Evolutionary conservation across 2,329 filamentous ascomycete genomes (phyloP), one percentile per base, ranked within the genome.

Genomic region (Neopestalotiopsis rosae): DNA sequence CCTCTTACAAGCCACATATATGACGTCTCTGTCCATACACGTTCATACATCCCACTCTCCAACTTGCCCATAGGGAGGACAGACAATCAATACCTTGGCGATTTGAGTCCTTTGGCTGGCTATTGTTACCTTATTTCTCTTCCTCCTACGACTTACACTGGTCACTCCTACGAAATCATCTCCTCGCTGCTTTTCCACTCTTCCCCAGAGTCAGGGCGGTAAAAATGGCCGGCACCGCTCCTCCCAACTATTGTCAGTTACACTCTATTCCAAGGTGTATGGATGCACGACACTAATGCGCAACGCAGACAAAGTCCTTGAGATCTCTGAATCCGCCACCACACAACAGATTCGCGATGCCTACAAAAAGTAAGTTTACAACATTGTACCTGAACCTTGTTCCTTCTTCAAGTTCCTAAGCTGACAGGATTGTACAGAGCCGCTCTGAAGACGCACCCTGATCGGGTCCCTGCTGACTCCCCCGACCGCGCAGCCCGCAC

Each of bases 381-480:
- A 4, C 0, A 28, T 28, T 38, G 10, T 38, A 38, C 10, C 10
- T 6, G 34, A 38, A 38, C 6, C 34, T 6, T 10, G 5, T 28
- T 28, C 5, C 34, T 38, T 38, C 34, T 9, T 6, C 5, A 7
- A 28, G 24, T 38, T 38, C 2, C 34, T 38, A 38, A 40, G 1
- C 32, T 56, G 58, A 61, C 40, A 28, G 34, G 2, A 13, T 17
- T 67, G 24, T 24, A 17, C 76, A 94, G 92, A 78, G 93, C 93
- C 75, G 95, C 95, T 5, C 86, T 98, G 61, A 97, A 96, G 82
- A 94, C 93, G 72, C 95, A 98, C 80, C 95, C 95, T 1, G 96
- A 99, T 80, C 93, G 96, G 69, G 94, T 99, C 56, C 87, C 94
- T 34, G 83, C 88, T 72, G 90, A 94, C 81, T 95, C 94, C 5